Conservation (phyloP, 2,329 filamentous ascomycete genomes). For the Zymoseptoria crescenta region DNA sequence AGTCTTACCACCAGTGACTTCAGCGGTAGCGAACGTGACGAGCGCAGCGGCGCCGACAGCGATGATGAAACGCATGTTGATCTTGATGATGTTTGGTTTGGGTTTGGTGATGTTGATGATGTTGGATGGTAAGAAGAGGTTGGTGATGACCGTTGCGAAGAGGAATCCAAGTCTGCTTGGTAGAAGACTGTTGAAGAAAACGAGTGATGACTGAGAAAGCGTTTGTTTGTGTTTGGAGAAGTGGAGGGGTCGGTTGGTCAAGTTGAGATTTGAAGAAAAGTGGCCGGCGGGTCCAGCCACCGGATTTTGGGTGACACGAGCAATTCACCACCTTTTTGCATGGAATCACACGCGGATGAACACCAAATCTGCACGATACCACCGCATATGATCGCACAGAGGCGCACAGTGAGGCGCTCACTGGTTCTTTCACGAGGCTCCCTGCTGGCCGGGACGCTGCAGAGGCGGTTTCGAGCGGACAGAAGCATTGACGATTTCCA, state of each 20-base stretch:
- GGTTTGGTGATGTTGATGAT: conserved; percentile 1
- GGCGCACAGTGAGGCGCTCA: not conserved
- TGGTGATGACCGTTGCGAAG: not conserved
- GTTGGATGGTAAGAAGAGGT: conserved; percentile 2
- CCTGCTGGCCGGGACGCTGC: not conserved
- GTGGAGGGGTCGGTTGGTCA: not conserved
- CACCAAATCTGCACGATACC: not conserved
- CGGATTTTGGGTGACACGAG: not conserved
- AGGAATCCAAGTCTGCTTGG: not conserved
- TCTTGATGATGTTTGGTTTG: conserved; percentile 1
- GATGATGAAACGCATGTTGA: conserved; percentile 23
- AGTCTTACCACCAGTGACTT: conserved; percentile 21
- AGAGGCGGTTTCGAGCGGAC: not conserved
- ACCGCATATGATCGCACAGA: not conserved
- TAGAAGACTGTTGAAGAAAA: conserved; percentile 1
- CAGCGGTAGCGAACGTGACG: conserved; percentile 17
- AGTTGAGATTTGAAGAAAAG: no score
- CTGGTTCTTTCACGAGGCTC: not conserved
- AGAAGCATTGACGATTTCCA: not conserved
- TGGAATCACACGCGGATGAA: not conserved
- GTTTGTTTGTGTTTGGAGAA: conserved; percentile 1
- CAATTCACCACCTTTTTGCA: not conserved
- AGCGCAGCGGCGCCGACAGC: conserved; percentile 19
- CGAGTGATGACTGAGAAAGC: conserved; percentile 6
- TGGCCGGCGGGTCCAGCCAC: conserved; percentile 1